Evolutionary conservation across 2,329 filamentous ascomycete genomes (phyloP).

Genomic region (Paracoccidioides brasiliensis): DNA sequence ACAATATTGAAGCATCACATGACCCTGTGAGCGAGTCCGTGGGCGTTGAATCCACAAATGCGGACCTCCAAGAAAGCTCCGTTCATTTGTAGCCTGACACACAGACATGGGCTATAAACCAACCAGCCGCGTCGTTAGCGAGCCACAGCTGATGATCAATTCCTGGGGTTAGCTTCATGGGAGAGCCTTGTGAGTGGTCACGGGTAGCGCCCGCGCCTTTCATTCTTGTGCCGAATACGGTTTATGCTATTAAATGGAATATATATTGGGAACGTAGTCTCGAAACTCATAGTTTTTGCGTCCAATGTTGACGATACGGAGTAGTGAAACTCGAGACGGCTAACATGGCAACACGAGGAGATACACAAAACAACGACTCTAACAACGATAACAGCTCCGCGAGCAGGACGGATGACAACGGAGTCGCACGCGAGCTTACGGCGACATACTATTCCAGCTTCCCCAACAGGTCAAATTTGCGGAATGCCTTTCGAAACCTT

Average conservation of each 20-base stretch:
- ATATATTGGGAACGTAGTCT: no score
- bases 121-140: background rate
- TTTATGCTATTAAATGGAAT: no score
- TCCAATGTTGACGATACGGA: no score
- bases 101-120: background rate
- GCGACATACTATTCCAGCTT: constrained; percentile 23
- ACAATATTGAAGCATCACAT: no score
- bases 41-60: no score
- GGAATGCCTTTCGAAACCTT: constrained; percentile 24
- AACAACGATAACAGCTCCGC: background rate
- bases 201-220: background rate
- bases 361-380: background rate
- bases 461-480: constrained; percentile 10
- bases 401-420: background rate
- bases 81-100: background rate
- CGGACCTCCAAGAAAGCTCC: background rate
- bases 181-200: background rate
- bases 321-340: background rate
- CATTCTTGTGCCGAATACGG: no score
- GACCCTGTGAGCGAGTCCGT: no score
- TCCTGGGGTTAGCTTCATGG: background rate
- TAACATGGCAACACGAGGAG: background rate
- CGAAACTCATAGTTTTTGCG: no score
- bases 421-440: constrained; percentile 8
- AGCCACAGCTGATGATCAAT: background rate